phyloP scores from a whole-genome alignment of 2,329 filamentous ascomycete genomes.

The Epicoccum sorghinum region DNA sequence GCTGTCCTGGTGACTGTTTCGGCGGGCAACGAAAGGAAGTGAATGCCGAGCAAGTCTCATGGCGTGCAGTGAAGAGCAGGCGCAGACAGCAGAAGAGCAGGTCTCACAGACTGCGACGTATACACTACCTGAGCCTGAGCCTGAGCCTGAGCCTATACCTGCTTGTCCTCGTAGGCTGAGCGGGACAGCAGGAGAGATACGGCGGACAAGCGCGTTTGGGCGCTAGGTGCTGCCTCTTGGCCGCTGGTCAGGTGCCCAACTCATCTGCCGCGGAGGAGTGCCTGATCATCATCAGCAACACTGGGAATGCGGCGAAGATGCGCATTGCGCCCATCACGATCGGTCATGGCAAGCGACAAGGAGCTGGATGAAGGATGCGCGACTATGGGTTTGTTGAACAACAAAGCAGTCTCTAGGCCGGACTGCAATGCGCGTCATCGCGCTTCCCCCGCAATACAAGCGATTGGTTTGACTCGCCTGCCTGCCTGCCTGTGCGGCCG shows the following conservation, averaged over 20 bases:
- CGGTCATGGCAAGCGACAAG: constrained; percentile 8
- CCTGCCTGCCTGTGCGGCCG: constrained; percentile 7
- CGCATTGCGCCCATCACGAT: constrained; percentile 19
- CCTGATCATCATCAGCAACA: constrained; percentile 22
- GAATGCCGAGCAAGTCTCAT: constrained; percentile 37
- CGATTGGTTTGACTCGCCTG: constrained; percentile 17
- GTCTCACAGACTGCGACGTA: constrained; percentile 19
- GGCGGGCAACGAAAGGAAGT: constrained; percentile 23
- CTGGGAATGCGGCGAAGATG: constrained; percentile 12
- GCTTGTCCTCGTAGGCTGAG: constrained; percentile 3
- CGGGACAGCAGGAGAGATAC: constrained; percentile 23
- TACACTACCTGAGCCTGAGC: neutral
- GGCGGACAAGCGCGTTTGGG: constrained; percentile 24
- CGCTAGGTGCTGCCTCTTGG: constrained; percentile 39
- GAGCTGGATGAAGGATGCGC: constrained; percentile 1
- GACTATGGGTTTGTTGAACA: constrained; percentile 17
- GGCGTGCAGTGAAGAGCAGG: constrained; percentile 26
- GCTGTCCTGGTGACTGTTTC: constrained; percentile 15
- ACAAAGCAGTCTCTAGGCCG: constrained; percentile 11
- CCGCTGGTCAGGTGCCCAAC: constrained; percentile 37
- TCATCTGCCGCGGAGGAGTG: constrained; percentile 14
- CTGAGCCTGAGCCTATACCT: neutral
- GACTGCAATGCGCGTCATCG: constrained; percentile 22
- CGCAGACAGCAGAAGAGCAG: constrained; percentile 11
- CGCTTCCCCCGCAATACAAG: constrained; percentile 14